Evolutionary conservation across 768 basidiomycete species (phyloP), one percentile per base, ranked within the genome.

Genomic region (Tricholoma bakamatsutake): DNA sequence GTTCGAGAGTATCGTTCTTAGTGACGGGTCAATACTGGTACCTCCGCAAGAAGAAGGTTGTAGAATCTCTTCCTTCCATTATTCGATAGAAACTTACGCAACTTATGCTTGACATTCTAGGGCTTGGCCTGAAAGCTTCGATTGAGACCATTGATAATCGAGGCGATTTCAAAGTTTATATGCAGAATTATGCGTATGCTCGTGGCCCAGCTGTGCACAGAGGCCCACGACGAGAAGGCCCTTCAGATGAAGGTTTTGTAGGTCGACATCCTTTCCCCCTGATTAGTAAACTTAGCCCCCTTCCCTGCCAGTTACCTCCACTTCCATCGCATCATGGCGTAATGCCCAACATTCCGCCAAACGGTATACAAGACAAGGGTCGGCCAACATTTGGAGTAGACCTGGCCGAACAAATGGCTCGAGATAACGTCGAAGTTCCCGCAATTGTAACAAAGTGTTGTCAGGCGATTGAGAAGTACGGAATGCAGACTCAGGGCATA

Each of bases 161-260:
- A 37, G 79, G 85, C 34, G 97, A 99, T 71, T 98, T 99, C 75
- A 96, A 90, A 73, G 84, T 80, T 7, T 99, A 88, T 67, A 98
- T 99, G 95, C 93, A 97, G 67, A 93, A 97, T 67, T 99, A 96
- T 66, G 87, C 90, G 0, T 93, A 95, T 65, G 93, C 93, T 28
- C 88, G 90, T 57, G 90, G 87, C 10, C 75, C 79, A 49, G 71
- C 67, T 37, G 73, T 75, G 28, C 69, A 72, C 12, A 77, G 84
- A 37, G 92, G 90, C n/a, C 92, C 90, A 28, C 79, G 90, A 57
- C 78, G 94, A 58, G 92, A 97, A 62, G 95, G 92, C 3, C 93
- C 93, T 3, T 76, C 81, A 52, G 92, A 98, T 52, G 93, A 97
- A 67, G 93, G 93, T 39, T 97, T 93, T 74, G 96, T 98, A 68